A percentile compares a stretch with the other conserved stretches of the same genome.
These are phyloP conservation scores for Stachybotrys chlorohalonatus DNA, from an alignment of 2,329 filamentous ascomycete species.

Conservation along the genomic window DNA sequence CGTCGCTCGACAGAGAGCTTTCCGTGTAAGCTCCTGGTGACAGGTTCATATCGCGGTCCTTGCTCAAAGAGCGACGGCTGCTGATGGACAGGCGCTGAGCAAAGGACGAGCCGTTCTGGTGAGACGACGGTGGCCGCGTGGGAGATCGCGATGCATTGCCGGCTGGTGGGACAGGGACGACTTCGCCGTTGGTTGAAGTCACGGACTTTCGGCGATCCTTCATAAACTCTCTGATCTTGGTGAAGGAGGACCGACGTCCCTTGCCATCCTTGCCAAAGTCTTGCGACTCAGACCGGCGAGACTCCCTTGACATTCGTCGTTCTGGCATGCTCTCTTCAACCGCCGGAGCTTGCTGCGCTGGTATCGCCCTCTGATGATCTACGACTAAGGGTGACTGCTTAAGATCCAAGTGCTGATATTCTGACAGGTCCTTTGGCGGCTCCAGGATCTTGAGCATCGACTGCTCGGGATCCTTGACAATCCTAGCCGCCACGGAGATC, in stretches of 20 bases:
- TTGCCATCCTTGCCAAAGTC: slow-evolving; percentile 24
- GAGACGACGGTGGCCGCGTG: slow-evolving; percentile 36
- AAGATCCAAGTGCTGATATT: slow-evolving; percentile 40
- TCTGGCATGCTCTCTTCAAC: slow-evolving; percentile 38
- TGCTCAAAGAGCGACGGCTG: slow-evolving; percentile 43
- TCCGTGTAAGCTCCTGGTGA: slow-evolving; percentile 36
- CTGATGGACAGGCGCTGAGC: slow-evolving; percentile 56
- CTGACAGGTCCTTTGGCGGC: slow-evolving; percentile 28
- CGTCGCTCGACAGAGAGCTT: slow-evolving; percentile 36
- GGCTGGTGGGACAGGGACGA: slow-evolving; percentile 11
- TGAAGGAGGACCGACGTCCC: slow-evolving; percentile 46
- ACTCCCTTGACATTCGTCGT: slow-evolving; percentile 34
- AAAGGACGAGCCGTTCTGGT: slow-evolving; percentile 35
- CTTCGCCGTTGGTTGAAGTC: slow-evolving; percentile 38
- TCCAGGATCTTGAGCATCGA: slow-evolving; percentile 31
- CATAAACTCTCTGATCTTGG: slow-evolving; percentile 51
- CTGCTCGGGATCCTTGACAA: slow-evolving; percentile 57
- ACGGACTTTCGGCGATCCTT: slow-evolving; percentile 48
- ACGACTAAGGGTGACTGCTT: slow-evolving; percentile 52
- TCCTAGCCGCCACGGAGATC: slow-evolving; percentile 80
- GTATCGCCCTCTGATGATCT: slow-evolving; percentile 37
- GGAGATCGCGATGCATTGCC: slow-evolving; percentile 30
- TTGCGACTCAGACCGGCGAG: slow-evolving; percentile 23
- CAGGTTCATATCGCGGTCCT: slow-evolving; percentile 24
- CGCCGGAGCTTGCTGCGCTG: slow-evolving; percentile 12